Evolutionary conservation across 805 yeast genomes (phyloP), one percentile per base, ranked within the genome.

Genomic region (Metschnikowia cerradonensis): DNA sequence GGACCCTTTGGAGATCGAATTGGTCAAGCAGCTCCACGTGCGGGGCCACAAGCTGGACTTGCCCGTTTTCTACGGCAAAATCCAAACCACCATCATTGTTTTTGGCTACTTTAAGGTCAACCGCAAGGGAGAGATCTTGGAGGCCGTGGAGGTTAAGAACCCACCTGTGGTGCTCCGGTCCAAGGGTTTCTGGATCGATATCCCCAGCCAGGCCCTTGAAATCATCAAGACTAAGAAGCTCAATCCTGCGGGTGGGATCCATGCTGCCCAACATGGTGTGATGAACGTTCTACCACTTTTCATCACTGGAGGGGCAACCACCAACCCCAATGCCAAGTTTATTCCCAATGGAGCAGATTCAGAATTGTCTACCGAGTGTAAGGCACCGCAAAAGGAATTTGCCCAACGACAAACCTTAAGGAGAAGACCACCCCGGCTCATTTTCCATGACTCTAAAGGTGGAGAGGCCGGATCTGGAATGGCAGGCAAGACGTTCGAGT

Each of bases 331-430:
- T 47, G 67, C 62, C 10, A 58, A 66, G 31, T 68, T 63, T 47
- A 55, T 57, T 10, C 64, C 71, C 1, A 63, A 50, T 36, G 54
- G 68, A 2, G 74, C 73, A 0, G 72, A 69, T 39, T 57, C 73
- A 2, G 99, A 94, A 59, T 77, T 94, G 13, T 80, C 80, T 41
- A 89, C 98, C 0, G 99, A 94, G 66, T 94, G 99, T 67, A 94
- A 94, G 61, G 97, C 98, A 0, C 97, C 99, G 0, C 96, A 90
- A 57, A 94, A 94, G 60, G 99, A 94, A 63, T 88, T 92, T 74
- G 88, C 96, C 1, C 77, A 78, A 45, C 68, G 90, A 30, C 87
- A 87, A 61, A 78, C 92, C 0, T 67, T 68, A 15, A 71, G 99
- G 38, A 80, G 79, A 50, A 71, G 99, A 39, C 98, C 98, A 0